Evolutionary conservation across 345 rosid genomes (phyloP).

Genomic region (Populus ilicifolia): DNA sequence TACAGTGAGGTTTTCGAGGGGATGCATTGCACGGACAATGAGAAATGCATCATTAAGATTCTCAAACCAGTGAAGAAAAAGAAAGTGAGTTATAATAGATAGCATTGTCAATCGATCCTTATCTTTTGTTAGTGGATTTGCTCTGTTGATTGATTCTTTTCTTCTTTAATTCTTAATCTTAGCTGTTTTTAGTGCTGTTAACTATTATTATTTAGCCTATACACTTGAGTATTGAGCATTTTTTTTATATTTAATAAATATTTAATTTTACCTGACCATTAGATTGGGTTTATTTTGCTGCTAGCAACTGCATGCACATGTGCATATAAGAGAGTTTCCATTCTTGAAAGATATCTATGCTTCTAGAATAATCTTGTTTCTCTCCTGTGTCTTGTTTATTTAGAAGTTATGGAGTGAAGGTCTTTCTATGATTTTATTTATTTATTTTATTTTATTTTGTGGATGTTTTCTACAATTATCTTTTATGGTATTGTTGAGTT

Average conservation of each 20-base stretch:
- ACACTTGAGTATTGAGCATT: too few relatives aligned
- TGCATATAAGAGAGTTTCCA: too few relatives aligned
- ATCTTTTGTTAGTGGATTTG: background rate
- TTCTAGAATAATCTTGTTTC: background rate
- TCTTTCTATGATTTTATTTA: background rate
- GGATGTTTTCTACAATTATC: background rate
- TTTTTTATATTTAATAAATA: too few relatives aligned
- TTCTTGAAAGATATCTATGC: background rate
- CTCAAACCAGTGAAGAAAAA: slow-evolving; percentile 98
- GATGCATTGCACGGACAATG: slow-evolving; percentile 66
- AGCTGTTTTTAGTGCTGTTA: background rate
- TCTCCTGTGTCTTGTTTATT: background rate
- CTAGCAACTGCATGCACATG: too few relatives aligned
- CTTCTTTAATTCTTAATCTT: background rate
- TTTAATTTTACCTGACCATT: too few relatives aligned
- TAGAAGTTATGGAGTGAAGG: background rate
- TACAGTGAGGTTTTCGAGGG: slow-evolving; percentile 98
- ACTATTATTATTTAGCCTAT: too few relatives aligned
- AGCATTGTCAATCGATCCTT: background rate
- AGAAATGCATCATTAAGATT: slow-evolving; percentile 90
- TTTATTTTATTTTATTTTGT: background rate
- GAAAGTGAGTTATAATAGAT: slow-evolving; percentile 49
- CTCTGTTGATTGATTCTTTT: background rate
- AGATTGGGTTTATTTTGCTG: background rate
- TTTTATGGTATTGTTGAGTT: background rate